Base-by-base conservation (phyloP, 306 rosid genomes). In the Arachis stenosperma region DNA sequence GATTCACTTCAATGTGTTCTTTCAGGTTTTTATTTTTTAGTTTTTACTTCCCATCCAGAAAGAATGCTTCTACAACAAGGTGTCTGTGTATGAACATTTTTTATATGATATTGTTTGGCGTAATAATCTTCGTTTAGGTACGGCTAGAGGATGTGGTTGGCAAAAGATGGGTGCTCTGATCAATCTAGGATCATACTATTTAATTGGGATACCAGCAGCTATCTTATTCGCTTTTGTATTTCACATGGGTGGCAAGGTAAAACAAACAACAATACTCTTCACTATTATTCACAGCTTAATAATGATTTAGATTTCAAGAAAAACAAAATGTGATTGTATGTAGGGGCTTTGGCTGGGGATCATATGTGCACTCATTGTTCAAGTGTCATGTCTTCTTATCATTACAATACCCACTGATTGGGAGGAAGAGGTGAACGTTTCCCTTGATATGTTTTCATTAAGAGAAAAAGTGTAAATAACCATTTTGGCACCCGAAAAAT, bases 281-380 rank as follows among this genome's bases (percentile, higher is more conserved):
- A 46, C 15, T 29, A 43, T 22, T 22, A 33, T 33, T 60, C 5
- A 9, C 47, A 37, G 55, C 56, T 29, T 44, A 46, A 14, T 74
- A 3, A 47, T 15, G 37, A 33, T 52, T 29, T 8, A 55, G 5
- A 65, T 30, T 67, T 66, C 40, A n/a, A 3, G 9, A 68, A 36
- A 39, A 36, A 58, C 17, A 40, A 6, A 58, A 17, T 50, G 40
- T 65, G 56, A 1, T 27, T 59, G 50, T 1, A 12, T 6, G 13
- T n/a, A 89, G 93, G 96, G 97, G 64, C 92, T 89, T 40, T 89
- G 97, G 97, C 62, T 83, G 56, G 97, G 97, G 17, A 83, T 89
- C 69, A 75, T 92, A 69, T 85, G 83, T 43, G 96, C 93, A 39
- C 89, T 92, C 3, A 1, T 65, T n/a, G 87, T 91, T 44, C 97